Base-by-base conservation (phyloP, 2,329 filamentous ascomycete genomes). In the Monosporascus sp. region DNA sequence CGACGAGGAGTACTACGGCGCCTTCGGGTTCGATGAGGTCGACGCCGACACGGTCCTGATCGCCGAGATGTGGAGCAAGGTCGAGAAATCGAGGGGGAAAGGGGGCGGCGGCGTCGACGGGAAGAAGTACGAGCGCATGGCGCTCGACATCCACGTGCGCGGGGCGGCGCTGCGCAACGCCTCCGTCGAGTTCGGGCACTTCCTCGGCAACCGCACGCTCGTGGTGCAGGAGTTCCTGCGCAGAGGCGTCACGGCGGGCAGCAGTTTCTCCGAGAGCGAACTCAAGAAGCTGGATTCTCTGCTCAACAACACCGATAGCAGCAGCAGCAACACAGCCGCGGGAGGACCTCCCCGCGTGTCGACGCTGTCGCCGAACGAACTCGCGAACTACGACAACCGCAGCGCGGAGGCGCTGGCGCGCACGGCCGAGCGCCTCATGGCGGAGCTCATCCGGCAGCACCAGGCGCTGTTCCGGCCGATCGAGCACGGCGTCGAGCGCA, bases 11-110 rank as follows among this genome's bases (percentile, higher is more conserved):
- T 19, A 53, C 7, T 45, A 52, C 51, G 56, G 54, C 7, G n/a
- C 41, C 5, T 59, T 34, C 31, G 31, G 49, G 46, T 60, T 59
- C 47, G 41, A 19, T 4, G 45, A 50, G 27, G 54, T 46, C 6
- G 48, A 56, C 43, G 50, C n/a, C n/a, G 48, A 48, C 11, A 53
- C 53, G 20, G 14, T 6, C 9, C 40, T 37, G 5, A 54, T 60
- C n/a, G 31, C 43, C 14, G 26, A 22, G 38, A 50, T 59, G 36
- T 50, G 41, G 24, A 31, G 11, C 14, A 41, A 22, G 16, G 37
- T 47, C 3, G 27, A 49, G 38, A 6, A 27, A 8, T 36, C 47
- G 9, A 24, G 9, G 9, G 22, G 11, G n/a, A 46, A 19, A 14
- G 43, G 17, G 43, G 19, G 19, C 7, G 38, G 38, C 38, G 38